phyloP scores from a whole-genome alignment of 768 basidiomycete genomes.

The Tricholoma hemisulphureum region DNA sequence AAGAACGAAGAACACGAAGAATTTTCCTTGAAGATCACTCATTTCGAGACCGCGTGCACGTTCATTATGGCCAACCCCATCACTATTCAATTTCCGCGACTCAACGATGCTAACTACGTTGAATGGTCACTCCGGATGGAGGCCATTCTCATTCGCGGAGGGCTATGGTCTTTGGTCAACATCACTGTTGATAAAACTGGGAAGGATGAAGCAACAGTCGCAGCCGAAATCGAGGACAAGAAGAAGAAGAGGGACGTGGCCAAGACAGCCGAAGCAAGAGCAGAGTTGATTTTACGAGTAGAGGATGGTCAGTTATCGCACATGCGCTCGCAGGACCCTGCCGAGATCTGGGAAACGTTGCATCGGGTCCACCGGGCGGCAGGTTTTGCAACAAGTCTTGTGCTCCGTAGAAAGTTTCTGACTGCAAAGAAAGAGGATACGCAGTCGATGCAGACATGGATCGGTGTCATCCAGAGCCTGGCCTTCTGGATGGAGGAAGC shows the following conservation, averaged over 20 bases:
- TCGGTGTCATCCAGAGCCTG: conserved; percentile 16
- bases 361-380: conserved; percentile 18
- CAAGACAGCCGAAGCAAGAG: conserved; percentile 25
- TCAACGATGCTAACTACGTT: conserved; percentile 23
- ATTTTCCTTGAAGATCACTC: too few relatives aligned
- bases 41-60: too few relatives aligned
- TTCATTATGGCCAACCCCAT: background rate
- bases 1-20: conserved; percentile 1
- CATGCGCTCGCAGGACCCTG: conserved; percentile 21
- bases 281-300: conserved; percentile 26
- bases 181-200: conserved; percentile 1
- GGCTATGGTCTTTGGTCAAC: conserved; percentile 15
- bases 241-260: conserved; percentile 4
- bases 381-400: conserved; percentile 24
- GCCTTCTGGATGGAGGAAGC: conserved; percentile 21
- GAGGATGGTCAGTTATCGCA: conserved; percentile 25
- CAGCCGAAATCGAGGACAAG: background rate
- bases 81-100: conserved; percentile 6
- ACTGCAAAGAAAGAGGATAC: conserved; percentile 19
- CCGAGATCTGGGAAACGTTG: conserved; percentile 23
- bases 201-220: conserved; percentile 4
- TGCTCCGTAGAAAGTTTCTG: conserved; percentile 22
- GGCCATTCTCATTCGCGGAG: conserved; percentile 16
- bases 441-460: conserved; percentile 26
- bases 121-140: conserved; percentile 26